Evolutionary conservation across 2,329 filamentous ascomycete species (phyloP), one percentile per base, ranked within the genome.

Genomic region (Lecanoromycetidae sp.): DNA sequence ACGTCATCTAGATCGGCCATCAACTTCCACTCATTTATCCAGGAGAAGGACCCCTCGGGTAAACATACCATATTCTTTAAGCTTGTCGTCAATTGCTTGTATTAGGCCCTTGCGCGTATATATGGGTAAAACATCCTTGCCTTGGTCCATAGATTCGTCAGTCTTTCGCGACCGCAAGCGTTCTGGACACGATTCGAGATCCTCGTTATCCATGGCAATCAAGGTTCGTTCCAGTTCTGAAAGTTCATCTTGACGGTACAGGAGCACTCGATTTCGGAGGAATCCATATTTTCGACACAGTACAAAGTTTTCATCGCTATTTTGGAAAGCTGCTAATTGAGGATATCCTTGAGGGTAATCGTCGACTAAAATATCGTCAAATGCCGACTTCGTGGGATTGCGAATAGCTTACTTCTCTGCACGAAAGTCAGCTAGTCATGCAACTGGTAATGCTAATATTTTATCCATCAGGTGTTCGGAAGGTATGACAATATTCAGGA

Each of bases 261-360:
- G 37, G 9, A 54, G 45, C 27, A 54, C 44, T 22, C 52, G 36
- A 27, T 17, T 51, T 8, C 46, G 48, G 3, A 54, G 35, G 23
- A 51, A 54, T 7, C 47, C 47, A 38, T 46, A 57, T 26, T 52
- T 51, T n/a, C 57, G 52, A 34, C 48, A 51, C 12, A 59, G 51
- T 4, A 57, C 30, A 41, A 58, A 58, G 42, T 57, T 58, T 12
- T 55, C 52, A 35, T 58, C 55, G 43, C 53, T 55, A 46, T 55
- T 56, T 19, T 58, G 20, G 34, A 56, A 51, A 2, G 57, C 57
- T 1, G 53, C 56, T 3, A 59, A 27, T 29, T 52, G 50, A 4
- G 56, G 54, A 45, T 58, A 57, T 6, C 57, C 57, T 17, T 27
- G 5, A 9, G 51, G 55, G 42, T 56, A 51, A 35, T 55, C 54